A percentile compares a stretch with the other conserved stretches of the same genome.
Evolutionary conservation across 176 grass and related monocot genomes (phyloP).

Genomic region (Carex pumila): DNA sequence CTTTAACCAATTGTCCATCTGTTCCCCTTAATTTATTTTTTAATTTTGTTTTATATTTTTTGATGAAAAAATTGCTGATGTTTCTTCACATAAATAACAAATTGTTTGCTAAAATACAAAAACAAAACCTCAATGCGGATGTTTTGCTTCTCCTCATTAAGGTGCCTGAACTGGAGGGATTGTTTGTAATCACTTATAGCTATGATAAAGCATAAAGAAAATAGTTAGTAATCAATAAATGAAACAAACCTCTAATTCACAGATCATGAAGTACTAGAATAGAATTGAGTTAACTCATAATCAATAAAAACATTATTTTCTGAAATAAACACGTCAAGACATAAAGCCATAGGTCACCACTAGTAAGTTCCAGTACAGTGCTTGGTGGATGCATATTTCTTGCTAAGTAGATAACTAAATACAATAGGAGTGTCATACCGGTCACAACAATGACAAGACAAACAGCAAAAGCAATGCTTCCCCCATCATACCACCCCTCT

Average conservation of each 20-base stretch:
- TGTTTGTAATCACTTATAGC: slow-evolving; percentile 89
- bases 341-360: neutral
- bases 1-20: neutral
- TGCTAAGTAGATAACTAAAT: slow-evolving; percentile 4
- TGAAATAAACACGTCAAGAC: neutral
- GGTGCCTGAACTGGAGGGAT: slow-evolving; percentile 77
- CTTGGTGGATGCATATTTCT: neutral
- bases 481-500: slow-evolving; percentile 95
- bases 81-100: neutral
- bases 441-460: slow-evolving; percentile 94
- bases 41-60: neutral
- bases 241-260: neutral
- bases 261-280: neutral
- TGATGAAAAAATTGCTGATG: neutral
- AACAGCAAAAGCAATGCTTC: slow-evolving; percentile 91
- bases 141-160: slow-evolving; percentile 97
- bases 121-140: slow-evolving; percentile 79
- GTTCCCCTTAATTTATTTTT: neutral
- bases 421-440: slow-evolving; percentile 45
- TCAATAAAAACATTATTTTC: neutral
- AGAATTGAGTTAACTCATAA: neutral
- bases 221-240: slow-evolving; percentile 14
- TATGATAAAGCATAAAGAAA: slow-evolving; percentile 28
- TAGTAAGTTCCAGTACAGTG: neutral
- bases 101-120: slow-evolving; percentile 7